Evolutionary conservation across 1,139 yeast species (phyloP).

Genomic region (Candida dubliniensis): DNA sequence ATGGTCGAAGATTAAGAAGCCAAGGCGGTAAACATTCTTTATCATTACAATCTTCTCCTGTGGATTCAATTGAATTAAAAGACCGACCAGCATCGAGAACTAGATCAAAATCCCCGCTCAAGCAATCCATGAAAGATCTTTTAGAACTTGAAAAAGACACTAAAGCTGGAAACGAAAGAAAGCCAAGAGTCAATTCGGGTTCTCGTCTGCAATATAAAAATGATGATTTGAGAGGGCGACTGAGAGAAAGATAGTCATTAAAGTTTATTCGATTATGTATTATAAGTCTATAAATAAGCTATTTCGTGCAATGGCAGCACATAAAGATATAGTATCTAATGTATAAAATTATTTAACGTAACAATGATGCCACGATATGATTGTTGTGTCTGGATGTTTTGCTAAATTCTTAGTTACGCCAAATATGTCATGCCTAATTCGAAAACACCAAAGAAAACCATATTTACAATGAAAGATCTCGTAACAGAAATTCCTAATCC

Average conservation of each 20-base stretch:
- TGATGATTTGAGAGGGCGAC: constrained; percentile 17
- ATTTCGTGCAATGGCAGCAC: neutral
- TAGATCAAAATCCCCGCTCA: constrained; percentile 44
- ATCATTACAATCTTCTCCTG: constrained; percentile 3
- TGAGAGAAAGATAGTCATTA: constrained; percentile 6
- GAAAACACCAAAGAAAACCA: constrained; percentile 72
- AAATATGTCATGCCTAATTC: constrained; percentile 61
- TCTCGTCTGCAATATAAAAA: constrained; percentile 5
- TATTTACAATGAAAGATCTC: constrained; percentile 69
- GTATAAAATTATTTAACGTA: constrained; percentile 1
- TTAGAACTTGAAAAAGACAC: constrained; percentile 17
- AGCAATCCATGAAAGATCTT: constrained; percentile 32
- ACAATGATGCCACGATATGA: neutral
- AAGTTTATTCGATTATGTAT: neutral
- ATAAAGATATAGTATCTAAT: neutral
- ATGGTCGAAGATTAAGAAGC: constrained; percentile 4
- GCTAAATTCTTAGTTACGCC: constrained; percentile 7
- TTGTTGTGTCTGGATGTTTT: neutral
- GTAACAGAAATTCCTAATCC: constrained; percentile 76
- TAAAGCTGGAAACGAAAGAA: constrained; percentile 15
- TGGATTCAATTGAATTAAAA: constrained; percentile 4
- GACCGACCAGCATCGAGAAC: constrained; percentile 42
- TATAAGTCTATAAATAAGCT: neutral
- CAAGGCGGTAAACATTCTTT: neutral
- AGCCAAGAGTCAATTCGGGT: constrained; percentile 7